A percentile compares a stretch with the other conserved stretches of the same genome.
phyloP scores from a whole-genome alignment of 129 eudicot species.

The Flaveria brownii region DNA sequence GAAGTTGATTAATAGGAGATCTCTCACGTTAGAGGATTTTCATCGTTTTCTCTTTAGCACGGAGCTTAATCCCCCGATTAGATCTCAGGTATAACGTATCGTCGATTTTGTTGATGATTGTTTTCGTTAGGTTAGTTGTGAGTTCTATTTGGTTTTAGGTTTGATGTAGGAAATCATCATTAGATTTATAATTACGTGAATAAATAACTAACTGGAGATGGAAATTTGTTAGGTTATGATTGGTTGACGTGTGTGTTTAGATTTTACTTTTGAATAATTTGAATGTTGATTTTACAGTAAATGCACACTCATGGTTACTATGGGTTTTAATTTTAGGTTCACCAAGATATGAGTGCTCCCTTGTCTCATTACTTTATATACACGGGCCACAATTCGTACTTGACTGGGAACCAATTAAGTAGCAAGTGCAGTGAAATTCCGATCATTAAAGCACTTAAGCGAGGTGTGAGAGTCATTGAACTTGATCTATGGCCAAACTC shows the following conservation, averaged over 20 bases:
- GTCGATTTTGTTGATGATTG: neutral
- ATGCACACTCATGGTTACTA: neutral
- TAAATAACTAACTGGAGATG: neutral
- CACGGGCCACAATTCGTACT: conserved; percentile 76
- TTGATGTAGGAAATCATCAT: neutral
- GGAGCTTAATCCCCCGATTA: conserved; percentile 66
- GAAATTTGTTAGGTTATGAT: conserved; percentile 7
- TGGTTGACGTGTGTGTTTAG: neutral
- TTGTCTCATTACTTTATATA: conserved; percentile 68
- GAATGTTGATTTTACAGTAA: neutral
- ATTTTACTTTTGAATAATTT: neutral
- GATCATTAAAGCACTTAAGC: conserved; percentile 52
- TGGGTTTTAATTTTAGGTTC: conserved; percentile 45
- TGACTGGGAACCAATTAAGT: conserved; percentile 67
- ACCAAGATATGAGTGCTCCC: conserved; percentile 73
- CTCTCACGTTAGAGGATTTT: conserved; percentile 68
- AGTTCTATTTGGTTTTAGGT: neutral
- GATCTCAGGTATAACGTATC: conserved; percentile 41
- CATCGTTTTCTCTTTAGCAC: conserved; percentile 57
- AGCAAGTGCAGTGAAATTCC: conserved; percentile 58
- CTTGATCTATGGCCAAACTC: conserved; percentile 73
- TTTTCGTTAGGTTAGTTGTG: neutral
- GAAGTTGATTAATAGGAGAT: conserved; percentile 39
- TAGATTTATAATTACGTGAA: too few relatives aligned
- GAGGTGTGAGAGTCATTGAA: conserved; percentile 68